Percentiles rank a stretch among this genome's conserved stretches.
Evolutionary conservation across 192 early-diverging fungal genomes (phyloP).

Genomic region (Phycomyces nitens): DNA sequence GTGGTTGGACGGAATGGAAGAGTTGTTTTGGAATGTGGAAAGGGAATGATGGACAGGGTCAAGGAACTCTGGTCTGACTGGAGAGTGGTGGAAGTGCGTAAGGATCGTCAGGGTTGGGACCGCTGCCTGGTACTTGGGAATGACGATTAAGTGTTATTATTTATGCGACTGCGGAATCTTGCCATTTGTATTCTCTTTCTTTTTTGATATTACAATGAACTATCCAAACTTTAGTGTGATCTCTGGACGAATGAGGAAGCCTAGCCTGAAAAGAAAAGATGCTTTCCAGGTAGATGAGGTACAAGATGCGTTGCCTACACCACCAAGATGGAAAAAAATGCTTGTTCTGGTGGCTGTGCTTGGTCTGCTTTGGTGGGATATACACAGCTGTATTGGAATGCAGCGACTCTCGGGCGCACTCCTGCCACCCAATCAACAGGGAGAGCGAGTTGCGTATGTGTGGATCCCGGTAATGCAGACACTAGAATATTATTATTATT

Average conservation of each 20-base stretch:
- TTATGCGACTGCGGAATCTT: too few relatives aligned
- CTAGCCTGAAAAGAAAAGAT: too few relatives aligned
- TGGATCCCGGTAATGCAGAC: constrained; percentile 1
- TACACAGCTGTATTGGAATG: background rate
- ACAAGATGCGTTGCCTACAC: too few relatives aligned
- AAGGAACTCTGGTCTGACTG: constrained; percentile 44
- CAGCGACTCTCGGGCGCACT: background rate
- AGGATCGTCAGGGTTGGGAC: constrained; percentile 53
- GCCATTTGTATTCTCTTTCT: too few relatives aligned
- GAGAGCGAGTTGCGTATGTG: background rate
- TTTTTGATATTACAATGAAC: too few relatives aligned
- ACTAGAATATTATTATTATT: background rate
- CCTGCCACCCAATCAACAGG: background rate
- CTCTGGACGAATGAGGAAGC: too few relatives aligned
- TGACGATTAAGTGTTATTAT: background rate
- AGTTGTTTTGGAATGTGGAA: constrained; percentile 58
- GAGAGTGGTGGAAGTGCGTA: constrained; percentile 29
- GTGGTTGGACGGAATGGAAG: constrained; percentile 23
- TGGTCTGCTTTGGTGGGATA: background rate
- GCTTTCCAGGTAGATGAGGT: too few relatives aligned
- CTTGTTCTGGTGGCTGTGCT: background rate
- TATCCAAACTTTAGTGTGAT: too few relatives aligned
- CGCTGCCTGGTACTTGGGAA: constrained; percentile 53
- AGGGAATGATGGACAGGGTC: constrained; percentile 53
- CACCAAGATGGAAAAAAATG: too few relatives aligned